phyloP scores from a whole-genome alignment of 208 protist genomes.

The Leishmania gerbilli region DNA sequence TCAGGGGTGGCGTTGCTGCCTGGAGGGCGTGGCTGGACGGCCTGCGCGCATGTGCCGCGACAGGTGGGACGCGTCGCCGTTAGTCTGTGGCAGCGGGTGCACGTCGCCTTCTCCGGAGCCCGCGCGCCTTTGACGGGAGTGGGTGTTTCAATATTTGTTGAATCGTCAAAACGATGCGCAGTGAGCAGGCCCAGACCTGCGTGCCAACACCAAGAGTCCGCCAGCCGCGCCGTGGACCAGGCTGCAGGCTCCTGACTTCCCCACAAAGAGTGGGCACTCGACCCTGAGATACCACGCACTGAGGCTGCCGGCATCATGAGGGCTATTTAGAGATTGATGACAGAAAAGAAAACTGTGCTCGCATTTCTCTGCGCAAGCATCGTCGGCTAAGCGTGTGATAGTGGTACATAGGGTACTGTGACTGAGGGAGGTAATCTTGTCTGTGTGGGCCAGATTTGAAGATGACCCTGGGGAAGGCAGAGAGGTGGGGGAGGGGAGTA shows the following conservation, averaged over 20 bases:
- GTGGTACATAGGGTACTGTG: too few relatives aligned
- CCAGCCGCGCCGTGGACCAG: background rate
- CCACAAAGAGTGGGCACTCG: background rate
- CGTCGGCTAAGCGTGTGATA: background rate
- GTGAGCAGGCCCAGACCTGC: background rate
- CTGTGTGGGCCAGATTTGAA: background rate
- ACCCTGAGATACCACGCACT: background rate
- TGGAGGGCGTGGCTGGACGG: background rate
- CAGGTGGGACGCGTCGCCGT: too few relatives aligned
- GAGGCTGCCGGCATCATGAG: background rate
- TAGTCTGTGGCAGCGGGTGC: too few relatives aligned
- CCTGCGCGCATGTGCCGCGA: too few relatives aligned
- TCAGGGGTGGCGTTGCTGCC: too few relatives aligned
- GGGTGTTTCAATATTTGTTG: background rate
- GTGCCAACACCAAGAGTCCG: background rate
- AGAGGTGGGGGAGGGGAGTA: background rate
- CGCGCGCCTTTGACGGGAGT: background rate
- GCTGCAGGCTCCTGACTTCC: background rate
- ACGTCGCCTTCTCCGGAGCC: too few relatives aligned
- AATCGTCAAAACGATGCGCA: background rate
- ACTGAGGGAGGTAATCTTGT: background rate
- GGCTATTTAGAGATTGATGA: background rate
- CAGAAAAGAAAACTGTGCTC: background rate
- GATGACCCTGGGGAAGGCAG: background rate
- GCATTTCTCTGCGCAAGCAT: background rate